Conservation (phyloP, 2,329 filamentous ascomycete genomes). For the Falciphora oryzae region DNA sequence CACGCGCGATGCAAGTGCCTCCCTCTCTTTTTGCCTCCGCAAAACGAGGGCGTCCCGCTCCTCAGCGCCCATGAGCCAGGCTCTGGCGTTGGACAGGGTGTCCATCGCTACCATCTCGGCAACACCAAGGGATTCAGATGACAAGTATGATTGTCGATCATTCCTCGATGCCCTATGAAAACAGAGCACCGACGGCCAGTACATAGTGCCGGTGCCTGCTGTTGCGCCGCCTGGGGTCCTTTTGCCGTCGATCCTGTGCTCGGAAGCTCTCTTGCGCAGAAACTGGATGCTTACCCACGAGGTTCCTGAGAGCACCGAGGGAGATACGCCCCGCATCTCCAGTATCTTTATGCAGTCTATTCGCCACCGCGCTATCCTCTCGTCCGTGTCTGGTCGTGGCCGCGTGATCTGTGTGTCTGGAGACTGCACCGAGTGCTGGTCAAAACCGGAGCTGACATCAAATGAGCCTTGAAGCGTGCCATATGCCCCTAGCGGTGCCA, state of each 20-base stretch:
- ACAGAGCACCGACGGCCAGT: slow-evolving; percentile 18
- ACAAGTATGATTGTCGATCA: slow-evolving; percentile 8
- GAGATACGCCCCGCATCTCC: slow-evolving; percentile 42
- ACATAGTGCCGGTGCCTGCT: slow-evolving; percentile 26
- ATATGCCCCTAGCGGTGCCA: slow-evolving; percentile 49
- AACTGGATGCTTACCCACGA: slow-evolving; percentile 42
- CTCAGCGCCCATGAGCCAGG: slow-evolving; percentile 38
- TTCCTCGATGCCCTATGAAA: slow-evolving; percentile 28
- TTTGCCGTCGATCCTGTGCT: slow-evolving; percentile 6
- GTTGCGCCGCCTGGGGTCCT: slow-evolving; percentile 13
- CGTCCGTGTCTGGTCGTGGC: slow-evolving; percentile 33
- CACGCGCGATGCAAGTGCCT: slow-evolving; percentile 34
- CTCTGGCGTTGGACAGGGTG: slow-evolving; percentile 40
- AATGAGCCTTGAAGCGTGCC: slow-evolving; percentile 34
- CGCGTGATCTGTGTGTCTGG: slow-evolving; percentile 47
- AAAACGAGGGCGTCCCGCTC: slow-evolving; percentile 42
- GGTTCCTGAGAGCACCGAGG: slow-evolving; percentile 35
- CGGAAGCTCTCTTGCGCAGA: slow-evolving; percentile 1
- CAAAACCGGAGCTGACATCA: slow-evolving; percentile 24
- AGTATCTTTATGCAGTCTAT: slow-evolving; percentile 45
- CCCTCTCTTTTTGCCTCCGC: slow-evolving; percentile 46
- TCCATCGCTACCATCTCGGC: slow-evolving; percentile 38
- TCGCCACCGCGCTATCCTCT: slow-evolving; percentile 41
- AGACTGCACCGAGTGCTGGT: slow-evolving; percentile 39
- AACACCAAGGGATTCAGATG: background rate